Conservation (phyloP, 2,329 filamentous ascomycete species). For the Fusarium brachygibbosum region DNA sequence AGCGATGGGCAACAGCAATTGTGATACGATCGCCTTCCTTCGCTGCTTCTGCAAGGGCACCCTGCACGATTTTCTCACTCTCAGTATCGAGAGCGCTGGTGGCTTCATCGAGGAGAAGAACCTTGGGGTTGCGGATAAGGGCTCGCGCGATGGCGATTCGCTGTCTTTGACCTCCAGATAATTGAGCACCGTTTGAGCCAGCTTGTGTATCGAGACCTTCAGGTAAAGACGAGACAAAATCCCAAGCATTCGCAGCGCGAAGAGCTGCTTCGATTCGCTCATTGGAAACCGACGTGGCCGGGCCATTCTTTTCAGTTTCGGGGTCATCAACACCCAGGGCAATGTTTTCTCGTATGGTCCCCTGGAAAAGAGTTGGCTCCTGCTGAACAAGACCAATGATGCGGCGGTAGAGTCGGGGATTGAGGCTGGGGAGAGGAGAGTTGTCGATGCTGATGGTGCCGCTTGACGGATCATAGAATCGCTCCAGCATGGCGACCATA, state of each 20-base stretch:
- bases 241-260: slow-evolving; percentile 63
- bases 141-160: slow-evolving; percentile 77
- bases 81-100: slow-evolving; percentile 49
- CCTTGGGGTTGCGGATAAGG: slow-evolving; percentile 57
- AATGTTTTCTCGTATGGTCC: slow-evolving; percentile 87
- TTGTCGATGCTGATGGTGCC: slow-evolving; percentile 63
- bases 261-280: slow-evolving; percentile 61
- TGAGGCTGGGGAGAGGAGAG: slow-evolving; percentile 58
- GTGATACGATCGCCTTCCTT: slow-evolving; percentile 71
- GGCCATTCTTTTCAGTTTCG: slow-evolving; percentile 14
- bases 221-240: slow-evolving; percentile 57
- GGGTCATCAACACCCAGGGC: slow-evolving; percentile 46
- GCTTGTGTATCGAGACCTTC: slow-evolving; percentile 70
- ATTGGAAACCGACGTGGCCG: slow-evolving; percentile 31
- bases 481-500: slow-evolving; percentile 66
- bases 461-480: slow-evolving; percentile 59
- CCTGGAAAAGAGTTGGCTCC: slow-evolving; percentile 78
- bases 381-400: slow-evolving; percentile 70
- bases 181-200: slow-evolving; percentile 73
- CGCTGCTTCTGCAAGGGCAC: slow-evolving; percentile 80
- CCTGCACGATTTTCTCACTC: slow-evolving; percentile 70
- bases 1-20: slow-evolving; percentile 82
- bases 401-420: slow-evolving; percentile 64
- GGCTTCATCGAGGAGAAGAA: slow-evolving; percentile 47
- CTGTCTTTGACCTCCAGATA: slow-evolving; percentile 78